Conservation (phyloP, 441 rosid genomes). For the Flueggea neowawraea region DNA sequence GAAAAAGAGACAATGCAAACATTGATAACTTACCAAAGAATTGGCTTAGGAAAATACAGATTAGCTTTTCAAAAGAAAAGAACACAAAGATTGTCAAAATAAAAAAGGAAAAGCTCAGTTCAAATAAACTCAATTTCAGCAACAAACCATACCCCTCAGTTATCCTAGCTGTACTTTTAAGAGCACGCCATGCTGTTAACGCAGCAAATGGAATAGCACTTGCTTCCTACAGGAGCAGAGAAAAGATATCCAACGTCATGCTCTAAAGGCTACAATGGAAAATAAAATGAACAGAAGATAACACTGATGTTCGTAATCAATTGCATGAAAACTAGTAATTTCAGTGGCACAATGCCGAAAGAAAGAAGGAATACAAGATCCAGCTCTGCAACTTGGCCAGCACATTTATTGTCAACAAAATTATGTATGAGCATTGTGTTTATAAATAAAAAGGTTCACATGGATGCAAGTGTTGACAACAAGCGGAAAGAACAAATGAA, state of each 20-base stretch:
- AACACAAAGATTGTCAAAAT: background rate
- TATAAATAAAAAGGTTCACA: too few relatives aligned
- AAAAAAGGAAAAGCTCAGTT: background rate
- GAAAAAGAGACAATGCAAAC: too few relatives aligned
- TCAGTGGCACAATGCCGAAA: background rate
- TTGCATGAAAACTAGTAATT: background rate
- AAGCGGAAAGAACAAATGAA: too few relatives aligned
- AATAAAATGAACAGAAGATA: background rate
- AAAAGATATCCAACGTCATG: slow-evolving; percentile 11
- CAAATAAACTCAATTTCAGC: background rate
- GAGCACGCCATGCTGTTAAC: slow-evolving; percentile 96
- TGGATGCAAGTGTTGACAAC: too few relatives aligned
- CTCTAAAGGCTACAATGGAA: background rate
- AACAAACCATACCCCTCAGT: slow-evolving; percentile 65
- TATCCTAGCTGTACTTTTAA: slow-evolving; percentile 86
- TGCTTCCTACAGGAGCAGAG: slow-evolving; percentile 63
- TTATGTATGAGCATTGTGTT: too few relatives aligned
- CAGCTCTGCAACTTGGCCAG: too few relatives aligned
- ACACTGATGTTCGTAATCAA: background rate
- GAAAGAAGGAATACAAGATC: background rate
- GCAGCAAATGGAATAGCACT: slow-evolving; percentile 96
- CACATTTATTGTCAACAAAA: too few relatives aligned
- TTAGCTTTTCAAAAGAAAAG: too few relatives aligned
- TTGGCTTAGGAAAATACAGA: background rate
- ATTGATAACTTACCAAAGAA: too few relatives aligned